Evolutionary conservation across 176 grass and related monocot genomes (phyloP), one percentile per base, ranked within the genome.

Genomic region (Carex kokanica): DNA sequence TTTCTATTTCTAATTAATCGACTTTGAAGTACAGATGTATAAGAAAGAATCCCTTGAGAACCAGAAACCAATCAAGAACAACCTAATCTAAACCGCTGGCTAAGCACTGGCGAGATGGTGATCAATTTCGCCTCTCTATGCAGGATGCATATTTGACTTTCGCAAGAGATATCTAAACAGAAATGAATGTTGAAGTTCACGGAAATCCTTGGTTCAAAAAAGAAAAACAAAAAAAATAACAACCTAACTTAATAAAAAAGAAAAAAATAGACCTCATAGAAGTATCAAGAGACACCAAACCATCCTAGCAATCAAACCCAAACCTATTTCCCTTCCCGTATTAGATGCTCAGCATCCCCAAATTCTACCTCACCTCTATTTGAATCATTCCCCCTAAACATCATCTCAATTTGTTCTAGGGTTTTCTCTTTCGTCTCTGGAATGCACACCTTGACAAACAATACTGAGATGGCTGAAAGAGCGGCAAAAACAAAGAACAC

Each of bases 351-450:
- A 32, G 86, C 91, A 85, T 97, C 94, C 77, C 75, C 85, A 83
- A 94, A 86, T 84, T 97, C 90, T 25, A 94, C n/a, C 59, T 92
- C 92, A 72, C 85, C 87, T 81, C 82, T 80, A 85, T 70, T 84
- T 60, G 88, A 85, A 82, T 92, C 91, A 52, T 89, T 90, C 24
- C 69, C 61, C 89, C 87, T 90, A 88, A 94, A 94, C 87, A 97
- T 89, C 32, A 92, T 90, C 84, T 97, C 94, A 81, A 97, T 97
- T 82, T 94, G 92, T 54, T 97, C 94, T 36, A 97, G 83, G 13
- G 92, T 89, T 88, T 94, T 97, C 53, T 88, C 92, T 85, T 97
- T 97, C 23, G 94, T 97, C 86, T 94, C 94, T 24, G 94, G 94
- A 72, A 97, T 90, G 18, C 86, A 92, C 2, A 85, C 53, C 83